Conservation (phyloP, 2,329 filamentous ascomycete species). For the Teratosphaeria zuluensis region DNA sequence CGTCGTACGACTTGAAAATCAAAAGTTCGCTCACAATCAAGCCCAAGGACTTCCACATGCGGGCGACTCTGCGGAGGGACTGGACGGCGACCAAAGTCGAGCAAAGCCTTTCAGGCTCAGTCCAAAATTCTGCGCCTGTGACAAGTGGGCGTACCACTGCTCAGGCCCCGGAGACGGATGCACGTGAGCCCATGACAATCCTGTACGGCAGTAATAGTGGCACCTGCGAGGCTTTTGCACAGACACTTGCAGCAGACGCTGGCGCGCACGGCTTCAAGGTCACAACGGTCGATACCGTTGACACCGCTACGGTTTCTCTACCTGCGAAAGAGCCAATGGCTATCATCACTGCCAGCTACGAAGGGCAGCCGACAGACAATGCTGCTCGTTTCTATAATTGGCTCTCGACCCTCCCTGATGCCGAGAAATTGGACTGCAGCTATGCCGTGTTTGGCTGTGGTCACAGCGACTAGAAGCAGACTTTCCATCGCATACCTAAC, state of each 20-base stretch:
- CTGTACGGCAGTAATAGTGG: constrained; percentile 67
- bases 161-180: constrained; percentile 15
- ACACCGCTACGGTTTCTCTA: constrained; percentile 52
- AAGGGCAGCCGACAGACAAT: constrained; percentile 65
- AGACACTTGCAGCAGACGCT: constrained; percentile 52
- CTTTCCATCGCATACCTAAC: constrained; percentile 59
- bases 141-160: no score
- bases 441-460: constrained; percentile 66
- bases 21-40: constrained; percentile 53
- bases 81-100: neutral
- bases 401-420: constrained; percentile 31
- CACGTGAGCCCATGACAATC: constrained; percentile 44
- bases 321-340: constrained; percentile 53
- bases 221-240: constrained; percentile 62
- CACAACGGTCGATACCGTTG: constrained; percentile 43
- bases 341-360: constrained; percentile 62
- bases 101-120: no score
- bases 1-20: constrained; percentile 48
- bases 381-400: constrained; percentile 59
- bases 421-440: constrained; percentile 36
- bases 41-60: constrained; percentile 54
- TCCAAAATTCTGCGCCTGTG: no score
- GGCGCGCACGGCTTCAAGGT: constrained; percentile 50
- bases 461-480: constrained; percentile 45
- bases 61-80: constrained; percentile 40